Base-by-base conservation (phyloP, 2,329 filamentous ascomycete genomes). In the Verticillium nonalfalfae region DNA sequence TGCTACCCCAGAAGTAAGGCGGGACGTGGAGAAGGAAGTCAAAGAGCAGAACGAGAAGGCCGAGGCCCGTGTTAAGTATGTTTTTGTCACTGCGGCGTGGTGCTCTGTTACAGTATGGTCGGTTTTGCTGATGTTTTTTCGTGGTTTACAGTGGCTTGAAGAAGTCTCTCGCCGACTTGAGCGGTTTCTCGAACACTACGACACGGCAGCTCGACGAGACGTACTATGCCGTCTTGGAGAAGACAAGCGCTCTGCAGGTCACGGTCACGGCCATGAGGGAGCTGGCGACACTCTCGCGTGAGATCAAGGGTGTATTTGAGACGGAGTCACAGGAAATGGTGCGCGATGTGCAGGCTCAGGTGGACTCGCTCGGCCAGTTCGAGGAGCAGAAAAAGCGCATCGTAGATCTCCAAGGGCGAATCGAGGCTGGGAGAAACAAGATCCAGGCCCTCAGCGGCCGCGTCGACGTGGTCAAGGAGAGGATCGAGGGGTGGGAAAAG, bases 141-240 rank as follows among this genome's bases (percentile, higher is more conserved):
- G 35, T 35, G 11, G 11, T 52, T 15, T 59, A 40, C 66, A 86
- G 84, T 62, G 80, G 79, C 57, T 68, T 88, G 21, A 79, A 78
- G 65, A 80, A 80, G 60, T 80, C 83, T 4, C 74, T 87, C 0
- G 70, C 72, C 31, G 77, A 82, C 57, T 78, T 93, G 11, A 81
- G 81, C 66, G 76, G 81, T 36, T 81, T 87, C 71, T 89, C 89
- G 26, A 80, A 85, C 60, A 75, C 79, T 26, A 85, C 87, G 31
- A 90, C 87, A 15, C 80, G 82, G 63, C 83, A 83, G 38, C 83
- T 94, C 52, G 90, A 93, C 71, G 85, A 89, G 62, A 88, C 88
- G 3, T 93, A 93, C 75, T 90, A 90, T 65, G 84, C 85, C 0
- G 83, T 93, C 10, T 78, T 92, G 35, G 87, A 91, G 70, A 90